These are phyloP conservation scores for Cryptococcus floricola DNA, from an alignment of 1,284 basidiomycete species.

Conservation along the genomic window DNA sequence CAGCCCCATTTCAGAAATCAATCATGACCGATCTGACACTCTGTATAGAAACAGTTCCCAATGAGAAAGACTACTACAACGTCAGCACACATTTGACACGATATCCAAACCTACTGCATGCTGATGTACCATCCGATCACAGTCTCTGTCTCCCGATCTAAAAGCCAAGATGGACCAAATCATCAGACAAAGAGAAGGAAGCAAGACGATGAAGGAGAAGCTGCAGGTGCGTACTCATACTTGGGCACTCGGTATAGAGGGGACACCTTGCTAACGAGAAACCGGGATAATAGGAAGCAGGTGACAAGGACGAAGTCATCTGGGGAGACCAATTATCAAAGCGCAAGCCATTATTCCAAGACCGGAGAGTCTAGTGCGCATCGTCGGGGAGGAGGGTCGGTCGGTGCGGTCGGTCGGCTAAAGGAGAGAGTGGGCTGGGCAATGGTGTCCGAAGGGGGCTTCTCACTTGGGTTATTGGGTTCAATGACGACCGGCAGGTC, in stretches of 20 bases:
- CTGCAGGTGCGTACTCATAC: slow-evolving; percentile 15
- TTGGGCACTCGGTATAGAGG: neutral
- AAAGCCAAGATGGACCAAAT: slow-evolving; percentile 44
- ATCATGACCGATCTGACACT: neutral
- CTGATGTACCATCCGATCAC: neutral
- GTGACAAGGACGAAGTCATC: slow-evolving; percentile 28
- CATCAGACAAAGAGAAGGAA: slow-evolving; percentile 28
- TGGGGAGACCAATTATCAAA: slow-evolving; percentile 27
- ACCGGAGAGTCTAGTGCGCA: neutral
- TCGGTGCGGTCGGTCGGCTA: rapidly evolving
- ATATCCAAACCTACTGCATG: neutral
- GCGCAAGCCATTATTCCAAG: neutral
- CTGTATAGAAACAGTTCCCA: slow-evolving; percentile 28
- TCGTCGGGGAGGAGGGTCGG: no score
- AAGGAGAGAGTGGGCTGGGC: no score
- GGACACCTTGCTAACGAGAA: neutral
- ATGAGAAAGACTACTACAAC: slow-evolving; percentile 45
- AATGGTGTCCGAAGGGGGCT: no score
- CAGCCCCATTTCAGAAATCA: neutral
- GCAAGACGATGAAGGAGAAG: slow-evolving; percentile 12
- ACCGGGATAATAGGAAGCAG: slow-evolving; percentile 13
- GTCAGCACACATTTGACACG: slow-evolving; percentile 16
- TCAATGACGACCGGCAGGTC: no score
- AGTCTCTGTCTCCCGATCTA: slow-evolving; percentile 44
- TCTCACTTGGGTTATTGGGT: no score